These are phyloP conservation scores for Selaginella tamariscina DNA, from an alignment of 75 land plant species.

Conservation along the genomic window DNA sequence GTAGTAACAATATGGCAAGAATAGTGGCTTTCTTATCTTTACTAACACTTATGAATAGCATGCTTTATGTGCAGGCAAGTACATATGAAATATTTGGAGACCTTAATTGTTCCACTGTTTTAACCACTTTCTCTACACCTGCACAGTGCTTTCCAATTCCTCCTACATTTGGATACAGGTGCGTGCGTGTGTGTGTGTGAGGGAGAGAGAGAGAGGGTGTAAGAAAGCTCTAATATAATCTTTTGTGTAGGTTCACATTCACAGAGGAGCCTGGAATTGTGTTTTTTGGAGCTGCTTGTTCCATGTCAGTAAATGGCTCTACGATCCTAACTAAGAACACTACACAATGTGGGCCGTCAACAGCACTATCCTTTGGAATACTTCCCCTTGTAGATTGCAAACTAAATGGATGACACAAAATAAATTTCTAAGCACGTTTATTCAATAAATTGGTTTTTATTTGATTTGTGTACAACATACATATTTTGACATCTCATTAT, in stretches of 20 bases:
- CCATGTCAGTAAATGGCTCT: background rate
- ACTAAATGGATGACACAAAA: too few species aligned
- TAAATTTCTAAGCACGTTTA: too few species aligned
- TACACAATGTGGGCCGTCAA: background rate
- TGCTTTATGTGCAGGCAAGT: too few species aligned
- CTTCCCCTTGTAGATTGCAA: background rate
- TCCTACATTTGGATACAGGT: background rate
- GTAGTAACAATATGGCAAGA: too few species aligned
- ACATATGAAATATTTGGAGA: background rate
- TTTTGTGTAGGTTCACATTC: background rate
- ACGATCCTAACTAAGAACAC: background rate
- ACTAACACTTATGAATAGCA: too few species aligned
- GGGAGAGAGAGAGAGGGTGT: too few species aligned
- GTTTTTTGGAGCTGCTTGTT: background rate
- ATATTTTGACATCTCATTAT: too few species aligned
- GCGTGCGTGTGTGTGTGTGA: too few species aligned
- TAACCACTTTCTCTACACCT: background rate
- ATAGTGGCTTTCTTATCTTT: too few species aligned
- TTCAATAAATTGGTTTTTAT: too few species aligned
- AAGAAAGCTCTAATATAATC: background rate
- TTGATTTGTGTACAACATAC: too few species aligned
- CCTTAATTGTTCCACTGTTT: background rate
- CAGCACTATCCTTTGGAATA: background rate
- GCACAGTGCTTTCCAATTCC: background rate
- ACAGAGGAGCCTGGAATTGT: background rate